Base-by-base conservation (phyloP, 768 basidiomycete genomes). In the Suillus placidus region DNA sequence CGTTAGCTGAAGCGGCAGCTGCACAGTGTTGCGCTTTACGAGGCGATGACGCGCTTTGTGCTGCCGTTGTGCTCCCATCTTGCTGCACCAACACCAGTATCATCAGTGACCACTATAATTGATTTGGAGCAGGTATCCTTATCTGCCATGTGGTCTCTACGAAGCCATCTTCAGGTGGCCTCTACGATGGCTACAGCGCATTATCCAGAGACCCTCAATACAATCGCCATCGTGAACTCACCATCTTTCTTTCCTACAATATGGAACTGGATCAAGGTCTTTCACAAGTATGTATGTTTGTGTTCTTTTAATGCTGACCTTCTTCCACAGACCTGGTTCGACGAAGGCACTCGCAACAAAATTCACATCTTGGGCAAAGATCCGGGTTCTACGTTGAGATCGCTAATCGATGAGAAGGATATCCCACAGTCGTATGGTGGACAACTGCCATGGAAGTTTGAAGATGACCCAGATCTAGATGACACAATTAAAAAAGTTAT, bases 251-350 rank as follows among this genome's bases (percentile, higher is more conserved):
- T 95, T 76, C 85, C 89, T 3, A 91, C 88, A 2, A 80, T 94
- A 12, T 95, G 93, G 93, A 83, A 83, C 38, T 94, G 93, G 93
- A 82, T 94, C 73, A 92, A 91, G 81, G 89, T 87, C 60, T 26
- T 54, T 38, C 20, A 38, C 54, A n/a, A 35, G 18, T 12, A 67
- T 32, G 10, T 47, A 38, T 67, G 16, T 30, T 42, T 20, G 40
- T 60, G 8, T 60, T 34, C 20, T 55, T 55, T 42, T 13, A 54
- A 32, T 60, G 18, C 18, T 38, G 18, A 60, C 26, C 18, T 60
- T 30, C 18, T 7, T 8, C 54, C 51, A 8, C 69, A 90, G 86
- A 85, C 83, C 34, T 92, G 89, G 88, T 93, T 93, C 74, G 93
- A 94, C 72, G 88, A 90, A 73, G 86, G 85, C 51, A 93, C 92